Conservation (phyloP, 371 early-diverging fungal genomes). For the Actinomortierella wolfii region DNA sequence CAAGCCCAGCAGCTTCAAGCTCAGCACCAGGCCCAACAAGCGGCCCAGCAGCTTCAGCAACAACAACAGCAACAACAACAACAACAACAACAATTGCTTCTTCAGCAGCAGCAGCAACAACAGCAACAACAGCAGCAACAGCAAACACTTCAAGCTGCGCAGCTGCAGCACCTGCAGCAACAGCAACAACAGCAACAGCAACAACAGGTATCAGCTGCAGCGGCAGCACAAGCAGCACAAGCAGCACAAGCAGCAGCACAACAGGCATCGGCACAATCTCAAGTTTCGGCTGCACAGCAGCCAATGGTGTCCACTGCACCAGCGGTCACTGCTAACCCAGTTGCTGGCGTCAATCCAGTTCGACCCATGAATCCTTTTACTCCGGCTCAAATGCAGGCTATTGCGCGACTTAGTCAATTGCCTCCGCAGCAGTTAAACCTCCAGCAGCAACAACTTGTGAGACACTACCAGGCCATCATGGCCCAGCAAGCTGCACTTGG, state of each 20-base stretch:
- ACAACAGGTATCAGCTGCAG: not conserved
- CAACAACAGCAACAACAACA: constrained; percentile 18
- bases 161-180: constrained; percentile 14
- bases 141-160: constrained; percentile 17
- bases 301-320: too few species aligned
- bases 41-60: constrained; percentile 25
- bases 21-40: constrained; percentile 8
- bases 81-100: constrained; percentile 13
- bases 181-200: constrained; percentile 20
- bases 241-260: constrained; percentile 3
- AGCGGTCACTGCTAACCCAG: too few species aligned
- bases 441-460: too few species aligned
- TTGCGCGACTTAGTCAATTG: too few species aligned
- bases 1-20: constrained; percentile 16
- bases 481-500: not conserved
- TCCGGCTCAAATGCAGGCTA: too few species aligned
- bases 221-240: constrained; percentile 13
- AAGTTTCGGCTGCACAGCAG: too few species aligned
- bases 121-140: constrained; percentile 27
- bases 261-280: too few species aligned
- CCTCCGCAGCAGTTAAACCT: too few species aligned
- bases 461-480: too few species aligned
- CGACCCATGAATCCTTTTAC: too few species aligned
- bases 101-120: constrained; percentile 26
- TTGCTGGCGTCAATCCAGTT: too few species aligned